Evolutionary conservation across 768 basidiomycete genomes (phyloP).

Genomic region (Botryobasidium botryosum): DNA sequence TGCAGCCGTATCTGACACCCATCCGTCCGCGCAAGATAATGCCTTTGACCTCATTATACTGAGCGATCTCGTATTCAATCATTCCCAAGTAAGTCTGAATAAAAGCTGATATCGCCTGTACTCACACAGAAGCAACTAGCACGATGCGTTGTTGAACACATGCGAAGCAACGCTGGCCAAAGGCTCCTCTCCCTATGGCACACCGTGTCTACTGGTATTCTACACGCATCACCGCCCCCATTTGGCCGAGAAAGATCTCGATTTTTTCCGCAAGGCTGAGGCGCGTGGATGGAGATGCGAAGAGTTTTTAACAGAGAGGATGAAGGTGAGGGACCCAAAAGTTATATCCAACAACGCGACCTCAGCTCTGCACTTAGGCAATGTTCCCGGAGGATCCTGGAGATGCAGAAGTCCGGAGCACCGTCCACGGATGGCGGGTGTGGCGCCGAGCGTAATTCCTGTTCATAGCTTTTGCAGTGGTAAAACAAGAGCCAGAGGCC

Average conservation of each 20-base stretch:
- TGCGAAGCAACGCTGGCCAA: slow-evolving; percentile 29
- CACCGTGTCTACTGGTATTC: slow-evolving; percentile 54
- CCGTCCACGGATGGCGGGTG: slow-evolving; percentile 73
- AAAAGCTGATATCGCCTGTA: too few species aligned
- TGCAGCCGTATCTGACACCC: slow-evolving; percentile 15
- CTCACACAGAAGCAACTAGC: slow-evolving; percentile 26
- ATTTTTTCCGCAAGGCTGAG: slow-evolving; percentile 55
- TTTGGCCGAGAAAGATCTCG: slow-evolving; percentile 64
- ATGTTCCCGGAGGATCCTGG: slow-evolving; percentile 88
- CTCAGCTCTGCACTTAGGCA: slow-evolving; percentile 28
- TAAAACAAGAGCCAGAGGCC: too few species aligned
- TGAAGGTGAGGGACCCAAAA: slow-evolving; percentile 31
- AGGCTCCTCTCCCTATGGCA: slow-evolving; percentile 3
- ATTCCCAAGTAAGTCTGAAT: slow-evolving; percentile 52
- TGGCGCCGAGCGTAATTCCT: too few species aligned
- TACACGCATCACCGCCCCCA: slow-evolving; percentile 81
- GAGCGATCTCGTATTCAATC: slow-evolving; percentile 89
- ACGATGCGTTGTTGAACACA: slow-evolving; percentile 61
- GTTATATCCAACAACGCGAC: not conserved
- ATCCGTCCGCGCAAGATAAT: not conserved
- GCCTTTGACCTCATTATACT: slow-evolving; percentile 69
- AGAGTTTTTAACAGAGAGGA: slow-evolving; percentile 44
- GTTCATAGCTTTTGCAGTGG: too few species aligned
- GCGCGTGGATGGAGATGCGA: slow-evolving; percentile 55
- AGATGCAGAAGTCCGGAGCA: slow-evolving; percentile 55